Conservation (phyloP, 345 rosid species). For the Sisymbrium irio region DNA sequence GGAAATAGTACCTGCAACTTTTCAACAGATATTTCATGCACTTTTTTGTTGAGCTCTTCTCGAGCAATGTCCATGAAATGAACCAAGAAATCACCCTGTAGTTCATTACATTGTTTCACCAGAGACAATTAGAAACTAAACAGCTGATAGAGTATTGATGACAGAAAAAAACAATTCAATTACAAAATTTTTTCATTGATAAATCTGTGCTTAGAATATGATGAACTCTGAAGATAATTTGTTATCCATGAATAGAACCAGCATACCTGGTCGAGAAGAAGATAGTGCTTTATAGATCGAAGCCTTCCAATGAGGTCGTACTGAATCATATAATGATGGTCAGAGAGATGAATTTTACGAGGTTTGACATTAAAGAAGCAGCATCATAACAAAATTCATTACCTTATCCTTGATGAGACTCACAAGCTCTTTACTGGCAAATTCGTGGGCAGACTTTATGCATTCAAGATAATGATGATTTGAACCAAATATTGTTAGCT, state of each 20-base stretch:
- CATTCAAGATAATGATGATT: slow-evolving; percentile 97
- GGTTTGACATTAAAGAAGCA: slow-evolving; percentile 11
- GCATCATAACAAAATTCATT: slow-evolving; percentile 7
- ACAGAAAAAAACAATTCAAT: background rate
- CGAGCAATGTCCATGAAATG: slow-evolving; percentile 98
- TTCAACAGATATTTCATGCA: slow-evolving; percentile 79
- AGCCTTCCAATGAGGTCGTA: slow-evolving; percentile 89
- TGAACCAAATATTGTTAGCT: slow-evolving; percentile 73
- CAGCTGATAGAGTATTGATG: slow-evolving; percentile 13
- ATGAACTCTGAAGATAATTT: slow-evolving; percentile 6
- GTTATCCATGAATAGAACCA: background rate
- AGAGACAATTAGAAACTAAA: background rate
- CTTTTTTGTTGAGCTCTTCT: slow-evolving; percentile 81
- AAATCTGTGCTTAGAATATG: slow-evolving; percentile 1
- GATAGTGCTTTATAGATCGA: slow-evolving; percentile 90
- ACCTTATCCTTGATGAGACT: slow-evolving; percentile 88
- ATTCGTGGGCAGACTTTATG: slow-evolving; percentile 85
- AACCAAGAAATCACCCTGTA: slow-evolving; percentile 95
- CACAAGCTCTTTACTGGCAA: slow-evolving; percentile 81
- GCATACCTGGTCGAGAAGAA: slow-evolving; percentile 95
- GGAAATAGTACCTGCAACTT: slow-evolving; percentile 70
- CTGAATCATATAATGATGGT: slow-evolving; percentile 43
- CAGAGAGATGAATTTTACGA: background rate
- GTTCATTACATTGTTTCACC: slow-evolving; percentile 10
- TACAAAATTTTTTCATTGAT: slow-evolving; percentile 6